Evolutionary conservation across 2,329 filamentous ascomycete species (phyloP).

Genomic region (Teratosphaeria epicoccoides): DNA sequence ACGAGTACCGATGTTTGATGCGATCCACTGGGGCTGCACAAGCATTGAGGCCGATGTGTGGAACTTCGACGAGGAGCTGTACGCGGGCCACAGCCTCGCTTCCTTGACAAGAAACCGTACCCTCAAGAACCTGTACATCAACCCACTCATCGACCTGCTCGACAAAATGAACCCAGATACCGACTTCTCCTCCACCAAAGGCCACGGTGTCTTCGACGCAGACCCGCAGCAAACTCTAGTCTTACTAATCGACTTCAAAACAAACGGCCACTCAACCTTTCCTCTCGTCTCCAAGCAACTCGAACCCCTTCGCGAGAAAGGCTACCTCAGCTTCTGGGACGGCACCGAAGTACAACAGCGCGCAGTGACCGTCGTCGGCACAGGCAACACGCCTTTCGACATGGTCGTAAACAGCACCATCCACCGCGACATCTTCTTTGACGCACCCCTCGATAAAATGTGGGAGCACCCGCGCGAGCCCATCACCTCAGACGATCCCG

Average conservation of each 20-base stretch:
- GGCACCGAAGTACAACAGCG: conserved; percentile 42
- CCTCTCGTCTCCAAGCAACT: conserved; percentile 45
- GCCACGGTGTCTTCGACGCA: conserved; percentile 42
- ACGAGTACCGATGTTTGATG: conserved; percentile 51
- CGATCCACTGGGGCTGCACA: conserved; percentile 47
- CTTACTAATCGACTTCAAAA: conserved; percentile 63
- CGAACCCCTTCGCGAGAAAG: conserved; percentile 46
- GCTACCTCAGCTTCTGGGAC: conserved; percentile 42
- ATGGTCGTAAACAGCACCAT: conserved; percentile 42
- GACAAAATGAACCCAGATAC: conserved; percentile 42
- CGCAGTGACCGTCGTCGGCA: conserved; percentile 58
- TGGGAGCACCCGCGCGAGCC: conserved; percentile 20
- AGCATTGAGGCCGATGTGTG: conserved; percentile 62
- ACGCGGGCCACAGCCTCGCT: conserved; percentile 52
- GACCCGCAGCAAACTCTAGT: conserved; percentile 37
- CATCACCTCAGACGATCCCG: conserved; percentile 1
- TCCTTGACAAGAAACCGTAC: conserved; percentile 47
- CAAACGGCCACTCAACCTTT: conserved; percentile 42
- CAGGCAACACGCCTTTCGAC: conserved; percentile 53
- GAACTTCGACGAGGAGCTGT: conserved; percentile 47
- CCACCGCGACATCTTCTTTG: conserved; percentile 49
- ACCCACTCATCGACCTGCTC: conserved; percentile 52
- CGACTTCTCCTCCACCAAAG: conserved; percentile 35
- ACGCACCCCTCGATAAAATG: conserved; percentile 48
- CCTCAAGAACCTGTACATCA: conserved; percentile 52